Evolutionary conservation across 352 stramenopile species (phyloP).

Genomic region (Phytophthora tentaculata): DNA sequence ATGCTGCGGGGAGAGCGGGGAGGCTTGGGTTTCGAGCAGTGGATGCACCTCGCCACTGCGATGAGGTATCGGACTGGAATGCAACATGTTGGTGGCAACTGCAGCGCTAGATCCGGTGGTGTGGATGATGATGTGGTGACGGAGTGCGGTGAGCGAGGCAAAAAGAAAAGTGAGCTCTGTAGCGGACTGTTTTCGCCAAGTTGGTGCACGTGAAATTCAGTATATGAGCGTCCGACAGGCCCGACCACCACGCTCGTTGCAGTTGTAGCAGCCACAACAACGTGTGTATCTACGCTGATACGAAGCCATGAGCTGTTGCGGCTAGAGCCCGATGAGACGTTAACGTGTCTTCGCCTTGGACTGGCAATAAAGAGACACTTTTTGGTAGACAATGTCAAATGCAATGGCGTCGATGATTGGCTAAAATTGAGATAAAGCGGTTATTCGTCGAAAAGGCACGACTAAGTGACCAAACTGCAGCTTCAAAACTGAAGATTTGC

Average conservation of each 20-base stretch:
- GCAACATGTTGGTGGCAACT: conserved; percentile 17
- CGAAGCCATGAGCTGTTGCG: conserved; percentile 22
- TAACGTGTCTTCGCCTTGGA: conserved; percentile 27
- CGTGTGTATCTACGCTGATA: conserved; percentile 30
- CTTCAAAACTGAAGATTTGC: conserved; percentile 38
- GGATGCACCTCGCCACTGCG: conserved; percentile 26
- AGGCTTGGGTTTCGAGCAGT: conserved; percentile 27
- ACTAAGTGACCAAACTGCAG: conserved; percentile 19
- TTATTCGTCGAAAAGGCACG: conserved; percentile 15
- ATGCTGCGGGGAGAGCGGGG: conserved; percentile 11
- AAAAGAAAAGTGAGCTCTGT: conserved; percentile 23
- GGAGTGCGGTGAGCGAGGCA: conserved; percentile 11
- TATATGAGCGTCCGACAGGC: conserved; percentile 9
- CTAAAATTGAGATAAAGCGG: conserved; percentile 2
- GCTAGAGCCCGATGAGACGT: conserved; percentile 29
- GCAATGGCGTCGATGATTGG: not conserved
- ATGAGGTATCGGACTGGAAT: conserved; percentile 21
- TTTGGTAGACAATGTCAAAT: conserved; percentile 8
- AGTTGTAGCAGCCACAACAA: conserved; percentile 26
- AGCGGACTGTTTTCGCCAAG: not conserved
- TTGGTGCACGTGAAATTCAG: not conserved
- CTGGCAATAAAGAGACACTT: not conserved
- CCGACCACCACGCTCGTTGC: conserved; percentile 7
- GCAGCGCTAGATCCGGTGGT: conserved; percentile 6
- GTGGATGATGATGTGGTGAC: not conserved